Evolutionary conservation across 108 stramenopile genomes (phyloP).

Genomic region (Skeletonema costatum): DNA sequence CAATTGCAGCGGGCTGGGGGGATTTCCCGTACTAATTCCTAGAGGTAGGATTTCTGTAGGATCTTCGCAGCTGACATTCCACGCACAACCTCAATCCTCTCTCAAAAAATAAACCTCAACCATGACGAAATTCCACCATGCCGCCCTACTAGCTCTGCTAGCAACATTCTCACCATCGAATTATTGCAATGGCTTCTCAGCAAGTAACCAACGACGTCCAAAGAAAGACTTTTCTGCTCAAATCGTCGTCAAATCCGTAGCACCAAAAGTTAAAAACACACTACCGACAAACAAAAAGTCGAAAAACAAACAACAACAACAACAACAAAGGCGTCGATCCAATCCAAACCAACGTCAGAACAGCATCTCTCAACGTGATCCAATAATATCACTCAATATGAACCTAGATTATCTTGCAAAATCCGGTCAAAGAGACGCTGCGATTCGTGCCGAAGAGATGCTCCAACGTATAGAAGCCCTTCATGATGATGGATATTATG

Average conservation of each 20-base stretch:
- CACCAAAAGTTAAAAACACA: background rate
- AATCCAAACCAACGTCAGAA: conserved; percentile 18
- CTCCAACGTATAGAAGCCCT: conserved; percentile 66
- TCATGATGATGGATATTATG: conserved; percentile 75
- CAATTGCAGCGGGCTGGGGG: no score
- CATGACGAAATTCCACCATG: background rate
- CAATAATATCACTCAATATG: conserved; percentile 70
- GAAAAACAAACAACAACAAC: background rate
- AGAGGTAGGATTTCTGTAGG: no score
- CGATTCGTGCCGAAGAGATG: conserved; percentile 65
- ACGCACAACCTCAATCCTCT: background rate
- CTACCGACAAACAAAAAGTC: background rate
- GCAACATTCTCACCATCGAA: background rate
- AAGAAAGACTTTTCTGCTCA: background rate
- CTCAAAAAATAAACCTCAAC: background rate
- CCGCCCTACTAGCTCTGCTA: background rate
- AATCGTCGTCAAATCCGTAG: background rate
- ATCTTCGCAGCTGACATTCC: background rate
- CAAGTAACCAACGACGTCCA: background rate
- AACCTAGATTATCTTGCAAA: conserved; percentile 73
- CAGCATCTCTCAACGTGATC: conserved; percentile 38
- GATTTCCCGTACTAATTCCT: no score
- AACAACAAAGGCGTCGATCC: background rate
- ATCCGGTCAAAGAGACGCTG: conserved; percentile 53
- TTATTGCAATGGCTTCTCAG: background rate